phyloP scores from a whole-genome alignment of 192 early-diverging fungal genomes.

The Coemansia sp. region DNA sequence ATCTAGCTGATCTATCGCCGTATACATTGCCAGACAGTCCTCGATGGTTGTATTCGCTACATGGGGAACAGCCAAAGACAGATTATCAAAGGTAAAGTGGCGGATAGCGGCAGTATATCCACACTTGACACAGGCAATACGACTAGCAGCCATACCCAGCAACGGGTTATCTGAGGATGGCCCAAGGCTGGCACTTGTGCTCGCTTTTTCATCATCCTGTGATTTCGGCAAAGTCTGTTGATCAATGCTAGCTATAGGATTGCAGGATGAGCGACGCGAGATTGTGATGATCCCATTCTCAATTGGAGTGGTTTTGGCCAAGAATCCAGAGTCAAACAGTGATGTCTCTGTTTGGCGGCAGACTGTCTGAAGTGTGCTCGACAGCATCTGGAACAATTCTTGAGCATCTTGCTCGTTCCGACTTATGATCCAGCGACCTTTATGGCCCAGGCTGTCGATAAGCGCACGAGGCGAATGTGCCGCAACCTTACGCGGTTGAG shows the following conservation, averaged over 20 bases:
- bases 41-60: slow-evolving; percentile 56
- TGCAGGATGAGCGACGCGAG: slow-evolving; percentile 3
- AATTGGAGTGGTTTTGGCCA: slow-evolving; percentile 23
- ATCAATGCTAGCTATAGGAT: not conserved
- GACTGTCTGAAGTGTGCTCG: slow-evolving; percentile 36
- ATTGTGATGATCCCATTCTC: slow-evolving; percentile 33
- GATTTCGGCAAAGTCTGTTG: not conserved
- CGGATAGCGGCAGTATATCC: slow-evolving; percentile 73
- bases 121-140: slow-evolving; percentile 68
- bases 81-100: slow-evolving; percentile 70
- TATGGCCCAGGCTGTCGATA: slow-evolving; percentile 51
- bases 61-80: slow-evolving; percentile 63
- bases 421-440: slow-evolving; percentile 56
- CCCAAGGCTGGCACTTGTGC: not conserved
- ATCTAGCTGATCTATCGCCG: slow-evolving; percentile 61
- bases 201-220: not conserved
- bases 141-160: slow-evolving; percentile 63
- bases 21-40: slow-evolving; percentile 63
- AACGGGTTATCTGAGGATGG: slow-evolving; percentile 38
- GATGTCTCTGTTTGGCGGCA: slow-evolving; percentile 32
- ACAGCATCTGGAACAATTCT: slow-evolving; percentile 62
- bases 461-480: slow-evolving; percentile 48
- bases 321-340: slow-evolving; percentile 33
- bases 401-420: slow-evolving; percentile 64
- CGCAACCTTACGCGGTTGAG: slow-evolving; percentile 22